Percentiles rank a stretch among this genome's conserved stretches.
Conservation (phyloP, 192 early-diverging fungal genomes). For the Pilaira anomala region DNA sequence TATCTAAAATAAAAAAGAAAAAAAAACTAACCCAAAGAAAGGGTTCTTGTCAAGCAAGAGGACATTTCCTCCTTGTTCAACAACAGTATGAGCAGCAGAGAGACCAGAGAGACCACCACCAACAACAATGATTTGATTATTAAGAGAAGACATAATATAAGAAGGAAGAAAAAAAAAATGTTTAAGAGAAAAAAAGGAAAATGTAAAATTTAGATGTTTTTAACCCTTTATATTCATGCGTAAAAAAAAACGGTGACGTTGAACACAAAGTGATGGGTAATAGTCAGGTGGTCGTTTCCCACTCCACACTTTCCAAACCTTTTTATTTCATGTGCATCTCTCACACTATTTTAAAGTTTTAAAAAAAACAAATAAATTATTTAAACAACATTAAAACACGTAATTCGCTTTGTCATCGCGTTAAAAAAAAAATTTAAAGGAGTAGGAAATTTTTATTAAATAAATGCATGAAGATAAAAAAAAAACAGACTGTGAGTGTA, state of each 20-base stretch:
- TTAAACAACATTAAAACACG: too few species aligned
- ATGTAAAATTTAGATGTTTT: not conserved
- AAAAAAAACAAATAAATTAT: not conserved
- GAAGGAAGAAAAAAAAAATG: slow-evolving; percentile 12
- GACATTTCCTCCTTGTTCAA: slow-evolving; percentile 83
- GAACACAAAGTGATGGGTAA: not conserved
- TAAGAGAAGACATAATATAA: slow-evolving; percentile 37
- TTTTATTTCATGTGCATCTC: slow-evolving; percentile 12
- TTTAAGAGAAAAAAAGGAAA: not conserved
- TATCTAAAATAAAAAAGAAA: not conserved
- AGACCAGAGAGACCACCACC: slow-evolving; percentile 90
- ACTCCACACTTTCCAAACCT: too few species aligned
- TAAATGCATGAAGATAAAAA: slow-evolving; percentile 6
- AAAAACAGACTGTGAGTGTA: too few species aligned
- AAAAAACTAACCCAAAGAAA: slow-evolving; percentile 64
- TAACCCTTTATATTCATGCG: slow-evolving; percentile 20
- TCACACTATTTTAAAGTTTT: slow-evolving; percentile 8
- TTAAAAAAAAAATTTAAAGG: too few species aligned
- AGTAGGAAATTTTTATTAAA: slow-evolving; percentile 4
- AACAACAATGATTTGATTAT: slow-evolving; percentile 71
- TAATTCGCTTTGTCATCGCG: not conserved
- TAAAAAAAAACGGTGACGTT: slow-evolving; percentile 10
- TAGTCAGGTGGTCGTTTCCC: slow-evolving; percentile 3
- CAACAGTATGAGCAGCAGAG: slow-evolving; percentile 80
- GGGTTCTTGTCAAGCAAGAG: slow-evolving; percentile 84